Conservation (phyloP, 2,329 filamentous ascomycete species). For the Nemania sp. region DNA sequence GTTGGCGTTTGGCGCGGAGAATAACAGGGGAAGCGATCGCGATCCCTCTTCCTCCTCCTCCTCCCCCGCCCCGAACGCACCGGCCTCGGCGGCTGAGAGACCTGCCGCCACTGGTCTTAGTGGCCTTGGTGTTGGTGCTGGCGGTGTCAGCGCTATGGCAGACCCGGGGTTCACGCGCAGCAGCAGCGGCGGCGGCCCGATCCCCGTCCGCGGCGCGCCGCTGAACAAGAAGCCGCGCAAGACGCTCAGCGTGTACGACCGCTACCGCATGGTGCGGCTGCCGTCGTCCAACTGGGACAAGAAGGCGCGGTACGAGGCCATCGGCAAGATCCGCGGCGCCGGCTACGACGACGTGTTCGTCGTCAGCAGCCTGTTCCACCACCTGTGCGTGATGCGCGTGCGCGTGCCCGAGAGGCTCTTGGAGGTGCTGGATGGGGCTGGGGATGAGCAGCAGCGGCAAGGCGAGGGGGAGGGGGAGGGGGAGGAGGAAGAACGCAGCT, state of each 20-base stretch:
- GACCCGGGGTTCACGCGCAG: conserved; percentile 21
- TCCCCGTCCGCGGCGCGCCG: conserved; percentile 49
- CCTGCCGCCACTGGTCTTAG: too few species aligned
- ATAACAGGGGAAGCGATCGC: neutral
- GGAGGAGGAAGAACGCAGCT: conserved; percentile 54
- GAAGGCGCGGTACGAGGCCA: conserved; percentile 68
- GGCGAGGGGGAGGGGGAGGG: conserved; percentile 21
- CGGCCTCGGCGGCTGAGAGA: conserved; percentile 12
- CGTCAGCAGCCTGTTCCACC: conserved; percentile 71
- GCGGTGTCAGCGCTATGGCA: too few species aligned
- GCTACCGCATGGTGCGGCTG: conserved; percentile 71
- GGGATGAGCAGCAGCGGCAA: conserved; percentile 39
- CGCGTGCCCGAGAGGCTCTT: conserved; percentile 68
- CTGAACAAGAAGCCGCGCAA: conserved; percentile 64
- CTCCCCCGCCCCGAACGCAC: conserved; percentile 4
- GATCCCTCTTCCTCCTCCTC: neutral
- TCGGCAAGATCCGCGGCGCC: conserved; percentile 62
- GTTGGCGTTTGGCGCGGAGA: conserved; percentile 20
- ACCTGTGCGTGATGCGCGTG: conserved; percentile 68
- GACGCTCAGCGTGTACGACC: conserved; percentile 70
- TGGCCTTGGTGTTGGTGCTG: too few species aligned
- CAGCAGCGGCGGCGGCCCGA: too few species aligned
- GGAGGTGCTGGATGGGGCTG: conserved; percentile 63
- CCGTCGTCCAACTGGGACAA: conserved; percentile 70
- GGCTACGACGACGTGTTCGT: conserved; percentile 72